Conservation (phyloP, 2,329 filamentous ascomycete species). For the Phaeosphaeria sp. region DNA sequence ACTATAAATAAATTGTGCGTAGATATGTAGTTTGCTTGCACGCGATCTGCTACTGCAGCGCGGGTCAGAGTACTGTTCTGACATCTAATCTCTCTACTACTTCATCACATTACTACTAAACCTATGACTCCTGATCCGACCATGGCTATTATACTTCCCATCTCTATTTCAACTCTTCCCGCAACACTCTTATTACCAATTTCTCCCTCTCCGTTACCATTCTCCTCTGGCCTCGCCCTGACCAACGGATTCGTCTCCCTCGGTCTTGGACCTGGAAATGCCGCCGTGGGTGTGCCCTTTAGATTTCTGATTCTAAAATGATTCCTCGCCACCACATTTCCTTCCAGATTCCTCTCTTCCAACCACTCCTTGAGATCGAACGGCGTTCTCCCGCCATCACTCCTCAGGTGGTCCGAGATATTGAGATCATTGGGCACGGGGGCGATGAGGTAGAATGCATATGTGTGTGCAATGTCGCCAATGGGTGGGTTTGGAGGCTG, state of each 20-base stretch:
- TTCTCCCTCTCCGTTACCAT: neutral
- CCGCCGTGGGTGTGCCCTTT: constrained; percentile 26
- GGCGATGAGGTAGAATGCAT: constrained; percentile 35
- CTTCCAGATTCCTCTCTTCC: constrained; percentile 34
- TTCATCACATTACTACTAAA: no score
- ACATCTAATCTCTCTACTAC: no score
- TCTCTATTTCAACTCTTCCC: neutral
- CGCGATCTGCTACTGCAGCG: no score
- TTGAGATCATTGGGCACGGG: constrained; percentile 34
- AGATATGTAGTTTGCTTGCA: no score
- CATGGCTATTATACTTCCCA: neutral
- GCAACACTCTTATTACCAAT: no score
- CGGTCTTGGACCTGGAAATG: constrained; percentile 24
- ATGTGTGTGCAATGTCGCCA: constrained; percentile 37
- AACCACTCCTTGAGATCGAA: constrained; percentile 49
- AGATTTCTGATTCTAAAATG: constrained; percentile 48
- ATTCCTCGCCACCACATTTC: constrained; percentile 45
- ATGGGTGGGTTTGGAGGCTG: constrained; percentile 33
- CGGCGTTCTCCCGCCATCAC: constrained; percentile 29
- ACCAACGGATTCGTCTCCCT: constrained; percentile 7
- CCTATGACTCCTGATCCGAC: no score
- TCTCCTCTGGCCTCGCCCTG: neutral
- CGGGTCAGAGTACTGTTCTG: no score
- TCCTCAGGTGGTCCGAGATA: constrained; percentile 27
- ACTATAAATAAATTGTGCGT: no score